phyloP scores from a whole-genome alignment of 768 basidiomycete genomes.

The Infundibulicybe gibba region DNA sequence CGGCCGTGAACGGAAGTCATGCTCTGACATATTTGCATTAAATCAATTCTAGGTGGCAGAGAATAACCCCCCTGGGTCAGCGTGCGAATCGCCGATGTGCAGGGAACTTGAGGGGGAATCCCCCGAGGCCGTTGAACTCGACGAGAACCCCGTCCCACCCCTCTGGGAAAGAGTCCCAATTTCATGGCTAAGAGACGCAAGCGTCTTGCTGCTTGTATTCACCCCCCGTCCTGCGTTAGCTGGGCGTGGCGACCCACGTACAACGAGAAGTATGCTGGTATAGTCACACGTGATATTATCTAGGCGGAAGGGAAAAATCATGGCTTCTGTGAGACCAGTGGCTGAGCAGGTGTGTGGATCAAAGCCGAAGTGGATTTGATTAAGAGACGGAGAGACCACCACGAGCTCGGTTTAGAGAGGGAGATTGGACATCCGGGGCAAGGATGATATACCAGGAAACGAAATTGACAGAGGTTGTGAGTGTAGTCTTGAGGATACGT shows the following conservation, averaged over 20 bases:
- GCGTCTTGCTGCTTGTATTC: conserved; percentile 30
- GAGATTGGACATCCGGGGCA: conserved; percentile 36
- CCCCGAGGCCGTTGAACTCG: conserved; percentile 48
- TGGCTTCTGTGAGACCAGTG: conserved; percentile 23
- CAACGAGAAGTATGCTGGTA: conserved; percentile 45
- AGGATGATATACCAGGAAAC: conserved; percentile 54
- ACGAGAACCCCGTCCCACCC: conserved; percentile 54
- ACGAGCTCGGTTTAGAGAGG: conserved; percentile 47
- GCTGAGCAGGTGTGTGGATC: conserved; percentile 42
- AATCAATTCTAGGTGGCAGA: conserved; percentile 29
- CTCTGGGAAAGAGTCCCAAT: conserved; percentile 73
- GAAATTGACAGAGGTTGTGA: conserved; percentile 57
- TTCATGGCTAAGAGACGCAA: conserved; percentile 29
- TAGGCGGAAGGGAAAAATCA: conserved; percentile 53
- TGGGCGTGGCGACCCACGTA: conserved; percentile 36
- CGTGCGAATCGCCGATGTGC: conserved; percentile 58
- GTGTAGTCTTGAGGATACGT: conserved; percentile 50
- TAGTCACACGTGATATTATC: conserved; percentile 62
- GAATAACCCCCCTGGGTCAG: conserved; percentile 44
- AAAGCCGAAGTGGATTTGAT: conserved; percentile 43
- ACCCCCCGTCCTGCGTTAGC: conserved; percentile 32
- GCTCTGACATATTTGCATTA: neutral
- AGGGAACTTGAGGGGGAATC: conserved; percentile 46
- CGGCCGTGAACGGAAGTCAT: too few species aligned
- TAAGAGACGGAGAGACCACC: conserved; percentile 49